A percentile compares a stretch with the other conserved stretches of the same genome.
Evolutionary conservation across 495 filamentous ascomycete genomes (phyloP).

Genomic region (Sporormia fimetaria): DNA sequence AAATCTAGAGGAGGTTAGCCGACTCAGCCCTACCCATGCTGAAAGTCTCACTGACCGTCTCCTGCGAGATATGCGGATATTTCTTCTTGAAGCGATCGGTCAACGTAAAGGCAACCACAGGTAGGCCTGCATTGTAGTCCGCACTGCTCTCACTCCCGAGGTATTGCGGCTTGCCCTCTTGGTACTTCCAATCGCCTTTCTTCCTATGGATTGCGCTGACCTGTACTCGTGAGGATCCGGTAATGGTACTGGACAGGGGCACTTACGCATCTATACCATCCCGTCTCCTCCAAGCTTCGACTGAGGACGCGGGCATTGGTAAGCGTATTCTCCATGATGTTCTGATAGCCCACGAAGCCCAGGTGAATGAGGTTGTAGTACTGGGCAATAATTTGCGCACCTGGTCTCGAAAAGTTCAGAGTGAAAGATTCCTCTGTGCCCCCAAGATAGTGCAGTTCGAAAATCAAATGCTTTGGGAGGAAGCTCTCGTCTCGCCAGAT

Average conservation of each 20-base stretch:
- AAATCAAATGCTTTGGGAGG: constrained; percentile 60
- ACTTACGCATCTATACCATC: constrained; percentile 52
- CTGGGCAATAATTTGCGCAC: constrained; percentile 59
- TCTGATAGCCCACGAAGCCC: constrained; percentile 52
- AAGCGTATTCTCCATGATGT: constrained; percentile 62
- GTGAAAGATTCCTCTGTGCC: constrained; percentile 65
- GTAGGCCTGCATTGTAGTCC: constrained; percentile 55
- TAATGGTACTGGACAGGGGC: background rate
- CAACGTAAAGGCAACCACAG: constrained; percentile 60
- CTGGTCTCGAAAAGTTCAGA: constrained; percentile 65
- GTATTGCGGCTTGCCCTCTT: constrained; percentile 32
- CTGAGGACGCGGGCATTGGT: constrained; percentile 56
- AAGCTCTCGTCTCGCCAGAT: constrained; percentile 59
- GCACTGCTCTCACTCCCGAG: constrained; percentile 42
- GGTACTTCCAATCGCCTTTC: constrained; percentile 32
- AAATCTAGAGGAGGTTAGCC: no score
- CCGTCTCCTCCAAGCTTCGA: constrained; percentile 54
- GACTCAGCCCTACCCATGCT: no score
- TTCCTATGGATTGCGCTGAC: constrained; percentile 57
- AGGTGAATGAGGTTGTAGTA: constrained; percentile 71
- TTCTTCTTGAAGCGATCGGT: constrained; percentile 50
- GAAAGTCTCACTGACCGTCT: no score
- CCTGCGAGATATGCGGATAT: constrained; percentile 56
- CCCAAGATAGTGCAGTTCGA: constrained; percentile 65
- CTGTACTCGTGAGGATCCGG: background rate